A percentile compares a stretch with the other conserved stretches of the same genome.
phyloP scores from a whole-genome alignment of 2,329 filamentous ascomycete species.

The Claviceps arundinis region DNA sequence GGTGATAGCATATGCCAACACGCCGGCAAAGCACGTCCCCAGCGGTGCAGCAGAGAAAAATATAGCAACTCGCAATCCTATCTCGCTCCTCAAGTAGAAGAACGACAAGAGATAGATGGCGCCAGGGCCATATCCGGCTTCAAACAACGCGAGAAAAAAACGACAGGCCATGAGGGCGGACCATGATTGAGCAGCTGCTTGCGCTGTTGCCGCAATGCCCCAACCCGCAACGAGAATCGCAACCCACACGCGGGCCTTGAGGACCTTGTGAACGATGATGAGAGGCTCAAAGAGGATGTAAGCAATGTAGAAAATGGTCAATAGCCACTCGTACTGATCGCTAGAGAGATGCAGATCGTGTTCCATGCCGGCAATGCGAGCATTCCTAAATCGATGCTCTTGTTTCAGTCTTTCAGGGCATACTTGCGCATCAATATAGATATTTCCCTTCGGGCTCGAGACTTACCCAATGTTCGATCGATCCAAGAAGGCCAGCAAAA shows the following conservation, averaged over 20 bases:
- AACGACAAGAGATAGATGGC: slow-evolving; percentile 21
- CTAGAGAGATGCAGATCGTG: slow-evolving; percentile 10
- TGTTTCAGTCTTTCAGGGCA: not conserved
- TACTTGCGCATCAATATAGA: too few relatives aligned
- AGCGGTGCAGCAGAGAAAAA: slow-evolving; percentile 45
- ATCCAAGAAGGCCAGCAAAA: slow-evolving; percentile 10
- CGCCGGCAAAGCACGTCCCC: slow-evolving; percentile 54
- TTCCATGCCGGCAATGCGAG: slow-evolving; percentile 11
- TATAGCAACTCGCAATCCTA: slow-evolving; percentile 24
- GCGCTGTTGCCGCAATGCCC: slow-evolving; percentile 18
- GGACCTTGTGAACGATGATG: slow-evolving; percentile 6
- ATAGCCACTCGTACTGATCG: slow-evolving; percentile 10
- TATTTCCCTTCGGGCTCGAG: not conserved
- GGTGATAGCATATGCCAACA: slow-evolving; percentile 51
- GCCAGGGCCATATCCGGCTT: slow-evolving; percentile 20
- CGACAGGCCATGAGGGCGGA: slow-evolving; percentile 30
- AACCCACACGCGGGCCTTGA: slow-evolving; percentile 4
- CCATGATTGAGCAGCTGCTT: slow-evolving; percentile 32
- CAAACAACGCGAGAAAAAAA: slow-evolving; percentile 23
- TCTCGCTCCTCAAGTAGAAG: slow-evolving; percentile 22
- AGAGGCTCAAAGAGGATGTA: slow-evolving; percentile 10
- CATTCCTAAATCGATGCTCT: slow-evolving; percentile 7
- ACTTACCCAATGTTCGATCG: slow-evolving; percentile 11
- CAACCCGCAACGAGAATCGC: slow-evolving; percentile 6
- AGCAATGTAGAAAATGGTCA: slow-evolving; percentile 13